These are phyloP conservation scores for Malus hybrid DNA, from an alignment of 331 rosid species.

Conservation along the genomic window DNA sequence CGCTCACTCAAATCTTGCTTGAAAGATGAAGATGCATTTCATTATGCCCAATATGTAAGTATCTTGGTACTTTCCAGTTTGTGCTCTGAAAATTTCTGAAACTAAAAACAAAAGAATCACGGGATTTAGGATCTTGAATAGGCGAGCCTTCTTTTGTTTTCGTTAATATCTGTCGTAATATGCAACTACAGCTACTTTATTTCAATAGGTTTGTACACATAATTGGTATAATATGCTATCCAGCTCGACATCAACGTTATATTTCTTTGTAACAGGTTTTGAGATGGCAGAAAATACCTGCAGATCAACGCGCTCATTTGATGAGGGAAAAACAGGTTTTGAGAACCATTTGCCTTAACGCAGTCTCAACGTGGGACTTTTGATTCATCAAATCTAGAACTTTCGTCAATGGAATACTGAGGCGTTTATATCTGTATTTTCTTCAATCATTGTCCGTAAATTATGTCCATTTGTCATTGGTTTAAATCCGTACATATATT, in stretches of 20 bases:
- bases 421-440: too few species aligned
- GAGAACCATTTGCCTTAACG: too few species aligned
- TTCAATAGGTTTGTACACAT: too few species aligned
- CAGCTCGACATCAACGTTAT: not conserved
- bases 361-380: too few species aligned
- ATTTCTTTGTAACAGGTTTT: conserved; percentile 42
- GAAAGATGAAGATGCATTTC: not conserved
- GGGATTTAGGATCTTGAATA: not conserved
- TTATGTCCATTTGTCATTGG: not conserved
- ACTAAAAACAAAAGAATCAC: not conserved
- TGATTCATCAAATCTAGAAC: too few species aligned
- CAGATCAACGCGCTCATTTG: conserved; percentile 66
- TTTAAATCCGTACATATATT: not conserved
- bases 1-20: not conserved
- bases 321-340: too few species aligned
- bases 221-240: too few species aligned
- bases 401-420: too few species aligned
- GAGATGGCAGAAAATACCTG: conserved; percentile 94
- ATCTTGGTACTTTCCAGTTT: not conserved
- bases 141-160: not conserved
- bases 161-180: not conserved
- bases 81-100: not conserved
- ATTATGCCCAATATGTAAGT: too few species aligned
- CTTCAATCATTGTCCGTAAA: not conserved
- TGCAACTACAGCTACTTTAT: not conserved